phyloP scores from a whole-genome alignment of 257 asterid species.

The Solanum chmielewskii region DNA sequence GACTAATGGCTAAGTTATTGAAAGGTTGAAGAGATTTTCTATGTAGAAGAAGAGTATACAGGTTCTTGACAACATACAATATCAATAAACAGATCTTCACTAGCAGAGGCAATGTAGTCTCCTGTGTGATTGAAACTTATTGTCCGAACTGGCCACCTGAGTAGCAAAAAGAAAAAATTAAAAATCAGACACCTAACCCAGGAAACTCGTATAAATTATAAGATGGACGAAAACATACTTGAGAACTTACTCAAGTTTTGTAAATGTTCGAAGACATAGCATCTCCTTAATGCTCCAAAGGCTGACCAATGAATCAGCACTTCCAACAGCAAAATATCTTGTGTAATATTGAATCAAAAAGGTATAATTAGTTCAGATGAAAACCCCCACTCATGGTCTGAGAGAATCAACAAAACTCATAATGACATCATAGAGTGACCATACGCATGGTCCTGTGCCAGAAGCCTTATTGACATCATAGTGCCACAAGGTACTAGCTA shows the following conservation, averaged over 20 bases:
- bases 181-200: not conserved
- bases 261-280: conserved; percentile 90
- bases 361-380: not conserved
- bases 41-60: too few relatives aligned
- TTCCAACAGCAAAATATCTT: conserved; percentile 96
- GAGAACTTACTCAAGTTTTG: conserved; percentile 76
- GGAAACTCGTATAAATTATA: not conserved
- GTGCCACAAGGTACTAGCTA: not conserved
- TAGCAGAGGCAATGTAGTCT: conserved; percentile 92
- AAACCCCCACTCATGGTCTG: not conserved
- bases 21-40: not conserved
- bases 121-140: conserved; percentile 92
- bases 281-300: conserved; percentile 95
- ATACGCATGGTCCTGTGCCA: not conserved
- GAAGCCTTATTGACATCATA: not conserved
- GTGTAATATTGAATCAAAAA: conserved; percentile 2
- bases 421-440: not conserved
- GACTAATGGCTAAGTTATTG: not conserved
- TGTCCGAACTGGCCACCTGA: conserved; percentile 98
- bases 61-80: conserved; percentile 44
- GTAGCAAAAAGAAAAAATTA: not conserved
- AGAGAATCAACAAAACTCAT: not conserved
- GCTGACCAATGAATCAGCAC: conserved; percentile 96
- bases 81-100: conserved; percentile 91
- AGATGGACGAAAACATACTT: not conserved